Percentiles rank a stretch among this genome's conserved stretches.
Conservation (phyloP, 192 early-diverging fungal genomes). For the Linnemannia schmuckeri region DNA sequence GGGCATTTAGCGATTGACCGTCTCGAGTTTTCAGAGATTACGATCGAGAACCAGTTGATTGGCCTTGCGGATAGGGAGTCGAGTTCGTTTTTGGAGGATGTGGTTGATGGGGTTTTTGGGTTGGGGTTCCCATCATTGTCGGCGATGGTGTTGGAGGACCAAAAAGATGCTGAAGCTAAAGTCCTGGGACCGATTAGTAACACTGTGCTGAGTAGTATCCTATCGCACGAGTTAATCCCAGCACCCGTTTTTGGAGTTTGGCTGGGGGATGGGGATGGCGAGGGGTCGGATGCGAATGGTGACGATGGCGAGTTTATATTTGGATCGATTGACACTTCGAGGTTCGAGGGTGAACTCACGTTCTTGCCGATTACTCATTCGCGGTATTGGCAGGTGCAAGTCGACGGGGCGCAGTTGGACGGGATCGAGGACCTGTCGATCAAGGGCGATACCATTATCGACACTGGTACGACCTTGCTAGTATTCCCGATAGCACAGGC, state of each 20-base stretch:
- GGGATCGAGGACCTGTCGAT: conserved; percentile 43
- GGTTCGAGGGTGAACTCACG: conserved; percentile 65
- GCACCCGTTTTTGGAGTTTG: conserved; percentile 81
- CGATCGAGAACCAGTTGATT: conserved; percentile 69
- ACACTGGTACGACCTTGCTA: conserved; percentile 77
- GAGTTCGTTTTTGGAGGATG: conserved; percentile 65
- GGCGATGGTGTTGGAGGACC: conserved; percentile 22
- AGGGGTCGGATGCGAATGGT: conserved; percentile 33
- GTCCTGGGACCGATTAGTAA: conserved; percentile 26
- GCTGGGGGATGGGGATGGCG: conserved; percentile 64
- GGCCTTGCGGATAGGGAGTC: conserved; percentile 74
- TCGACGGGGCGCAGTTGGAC: conserved; percentile 59
- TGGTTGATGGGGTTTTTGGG: conserved; percentile 78
- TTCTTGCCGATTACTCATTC: conserved; percentile 65
- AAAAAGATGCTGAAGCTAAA: neutral
- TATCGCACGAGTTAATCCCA: conserved; percentile 66
- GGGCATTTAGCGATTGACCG: conserved; percentile 61
- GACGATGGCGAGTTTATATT: conserved; percentile 72
- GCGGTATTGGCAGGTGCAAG: conserved; percentile 69
- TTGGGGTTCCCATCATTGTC: conserved; percentile 66
- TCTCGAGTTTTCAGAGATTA: conserved; percentile 67
- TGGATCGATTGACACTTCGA: conserved; percentile 64
- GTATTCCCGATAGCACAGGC: conserved; percentile 70
- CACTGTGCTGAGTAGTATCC: conserved; percentile 68
- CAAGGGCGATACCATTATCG: conserved; percentile 61